These are phyloP conservation scores for Cladosporium sphaerospermum DNA, from an alignment of 2,329 filamentous ascomycete genomes.

Conservation along the genomic window DNA sequence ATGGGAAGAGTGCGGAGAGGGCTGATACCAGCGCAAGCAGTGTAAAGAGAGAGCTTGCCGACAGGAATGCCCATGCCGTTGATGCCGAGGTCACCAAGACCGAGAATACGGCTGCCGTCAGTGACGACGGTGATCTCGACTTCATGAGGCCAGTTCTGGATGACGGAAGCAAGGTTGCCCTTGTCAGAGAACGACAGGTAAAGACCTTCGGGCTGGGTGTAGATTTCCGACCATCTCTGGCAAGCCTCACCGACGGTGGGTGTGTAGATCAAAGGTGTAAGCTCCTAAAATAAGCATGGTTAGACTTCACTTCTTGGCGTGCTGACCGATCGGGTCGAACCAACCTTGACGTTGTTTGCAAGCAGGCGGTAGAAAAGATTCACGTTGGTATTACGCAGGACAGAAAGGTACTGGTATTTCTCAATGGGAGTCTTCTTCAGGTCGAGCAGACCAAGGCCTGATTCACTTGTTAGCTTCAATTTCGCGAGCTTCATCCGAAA, in stretches of 20 bases:
- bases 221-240: constrained; percentile 90
- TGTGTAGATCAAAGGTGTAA: constrained; percentile 81
- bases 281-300: constrained; percentile 45
- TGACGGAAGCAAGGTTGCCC: constrained; percentile 79
- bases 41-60: constrained; percentile 93
- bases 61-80: constrained; percentile 98
- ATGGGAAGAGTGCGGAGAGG: constrained; percentile 62
- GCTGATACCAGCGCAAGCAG: constrained; percentile 88
- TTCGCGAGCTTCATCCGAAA: constrained; percentile 33
- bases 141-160: constrained; percentile 88
- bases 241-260: constrained; percentile 94
- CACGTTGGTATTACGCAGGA: constrained; percentile 67
- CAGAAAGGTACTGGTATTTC: constrained; percentile 77
- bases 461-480: constrained; percentile 19
- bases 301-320: constrained; percentile 26
- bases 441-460: constrained; percentile 67
- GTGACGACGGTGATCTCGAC: constrained; percentile 97
- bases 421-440: constrained; percentile 65
- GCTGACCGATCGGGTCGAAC: neutral
- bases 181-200: constrained; percentile 95
- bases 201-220: constrained; percentile 86
- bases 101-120: constrained; percentile 86
- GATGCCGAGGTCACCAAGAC: constrained; percentile 89
- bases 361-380: constrained; percentile 80
- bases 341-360: constrained; percentile 62